A percentile compares a stretch with the other conserved stretches of the same genome.
Evolutionary conservation across 2,329 filamentous ascomycete genomes (phyloP).

Genomic region (Gaeumannomyces sp.): DNA sequence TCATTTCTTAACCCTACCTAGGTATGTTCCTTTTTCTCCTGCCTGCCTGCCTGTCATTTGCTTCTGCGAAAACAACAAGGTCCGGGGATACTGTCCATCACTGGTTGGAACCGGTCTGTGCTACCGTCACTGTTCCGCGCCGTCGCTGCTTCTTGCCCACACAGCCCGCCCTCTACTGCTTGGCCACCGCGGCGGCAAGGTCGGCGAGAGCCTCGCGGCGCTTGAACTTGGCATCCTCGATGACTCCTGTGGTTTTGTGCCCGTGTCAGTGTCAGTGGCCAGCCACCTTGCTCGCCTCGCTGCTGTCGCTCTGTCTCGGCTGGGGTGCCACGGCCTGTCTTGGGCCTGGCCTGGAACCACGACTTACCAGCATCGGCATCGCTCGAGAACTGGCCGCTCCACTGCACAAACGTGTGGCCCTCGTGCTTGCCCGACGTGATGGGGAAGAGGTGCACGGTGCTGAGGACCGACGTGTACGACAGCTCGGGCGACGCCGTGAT

Average conservation of each 20-base stretch:
- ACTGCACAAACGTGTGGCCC: slow-evolving; percentile 61
- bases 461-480: slow-evolving; percentile 59
- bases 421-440: slow-evolving; percentile 61
- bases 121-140: too few species aligned
- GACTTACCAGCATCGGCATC: slow-evolving; percentile 62
- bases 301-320: not conserved
- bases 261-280: not conserved
- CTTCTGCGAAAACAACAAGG: too few species aligned
- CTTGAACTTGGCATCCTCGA: slow-evolving; percentile 72
- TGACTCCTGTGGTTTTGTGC: slow-evolving; percentile 46
- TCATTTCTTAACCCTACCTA: too few species aligned
- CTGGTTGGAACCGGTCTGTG: too few species aligned
- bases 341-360: not conserved
- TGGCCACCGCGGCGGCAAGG: slow-evolving; percentile 46
- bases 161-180: too few species aligned
- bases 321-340: not conserved
- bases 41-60: too few species aligned
- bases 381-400: slow-evolving; percentile 63
- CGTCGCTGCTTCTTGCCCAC: not conserved
- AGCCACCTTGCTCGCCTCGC: not conserved
- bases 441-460: slow-evolving; percentile 58
- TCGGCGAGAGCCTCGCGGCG: slow-evolving; percentile 64
- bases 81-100: too few species aligned
- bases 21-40: too few species aligned
- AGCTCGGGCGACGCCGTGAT: slow-evolving; percentile 61